Evolutionary conservation across 2,329 filamentous ascomycete species (phyloP).

Genomic region (Paecilomyces formosus): DNA sequence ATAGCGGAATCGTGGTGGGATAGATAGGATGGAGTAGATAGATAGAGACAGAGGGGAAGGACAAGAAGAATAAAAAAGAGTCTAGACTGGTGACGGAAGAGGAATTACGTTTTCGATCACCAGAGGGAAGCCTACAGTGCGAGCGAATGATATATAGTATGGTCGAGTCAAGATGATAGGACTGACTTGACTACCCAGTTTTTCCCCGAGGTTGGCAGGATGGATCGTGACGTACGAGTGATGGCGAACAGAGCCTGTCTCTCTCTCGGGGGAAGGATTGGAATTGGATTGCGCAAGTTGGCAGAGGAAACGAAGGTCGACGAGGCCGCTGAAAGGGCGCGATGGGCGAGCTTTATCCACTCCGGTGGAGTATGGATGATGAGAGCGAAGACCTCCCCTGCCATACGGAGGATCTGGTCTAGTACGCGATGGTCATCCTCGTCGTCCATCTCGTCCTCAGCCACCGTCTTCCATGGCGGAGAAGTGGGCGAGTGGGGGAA

Average conservation of each 20-base stretch:
- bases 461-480: constrained; percentile 14
- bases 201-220: not conserved
- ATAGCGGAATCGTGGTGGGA: no score
- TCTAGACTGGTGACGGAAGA: not conserved
- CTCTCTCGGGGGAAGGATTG: not conserved
- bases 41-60: no score
- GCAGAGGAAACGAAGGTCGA: constrained; percentile 10
- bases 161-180: not conserved
- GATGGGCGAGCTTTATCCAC: constrained; percentile 17
- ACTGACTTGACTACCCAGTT: not conserved
- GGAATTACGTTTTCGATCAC: not conserved
- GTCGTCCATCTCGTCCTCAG: no score
- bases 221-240: constrained; percentile 16
- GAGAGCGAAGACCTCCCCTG: no score
- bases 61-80: no score
- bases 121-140: not conserved
- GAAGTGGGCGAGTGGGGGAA: constrained; percentile 20
- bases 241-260: constrained; percentile 1
- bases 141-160: not conserved
- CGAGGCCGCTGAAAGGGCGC: constrained; percentile 8
- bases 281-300: constrained; percentile 6
- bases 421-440: no score
- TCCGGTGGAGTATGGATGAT: constrained; percentile 10
- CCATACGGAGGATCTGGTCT: no score
- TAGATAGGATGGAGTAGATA: no score